Evolutionary conservation across 2,329 filamentous ascomycete genomes (phyloP), one percentile per base, ranked within the genome.

Genomic region (Pseudogymnoascus sp.): DNA sequence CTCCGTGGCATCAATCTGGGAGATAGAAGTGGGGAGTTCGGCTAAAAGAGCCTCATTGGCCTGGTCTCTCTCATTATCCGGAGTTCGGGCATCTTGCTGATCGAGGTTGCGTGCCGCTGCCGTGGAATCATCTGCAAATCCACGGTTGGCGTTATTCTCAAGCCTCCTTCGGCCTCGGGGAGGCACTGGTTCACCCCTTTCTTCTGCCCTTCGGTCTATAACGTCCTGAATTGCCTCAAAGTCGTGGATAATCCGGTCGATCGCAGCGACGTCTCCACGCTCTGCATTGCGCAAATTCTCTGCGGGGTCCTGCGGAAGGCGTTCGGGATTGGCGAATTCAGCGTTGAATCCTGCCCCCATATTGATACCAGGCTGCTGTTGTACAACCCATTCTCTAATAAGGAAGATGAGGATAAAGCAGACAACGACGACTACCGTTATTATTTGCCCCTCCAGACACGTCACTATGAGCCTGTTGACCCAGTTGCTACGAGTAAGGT

Each of bases 341-440:
- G 81, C 68, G 74, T 77, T 63, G 73, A 78, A 69, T 71, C 76
- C 65, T 74, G 68, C 87, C 0, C 85, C 87, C 78, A 94, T 87
- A 68, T 96, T 95, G 67, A 94, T 88, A 65, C 92, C 87, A 4
- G 93, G 94, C 71, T 99, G 94, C 72, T 99, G 94, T 72, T 99
- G 94, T 8, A 99, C 91, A 58, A 99, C 94, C 82, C 96, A 99
- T 75, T 99, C 94, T 54, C 95, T 81, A 54, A 99, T 97, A 3
- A 99, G 76, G 67, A 99, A 99, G 41, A 99, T 86, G n/a, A 99
- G 77, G 62, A 99, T 97, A 73, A 97, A 99, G 62, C 88, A 91
- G 47, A 96, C 82, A 6, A 99, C 93, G 58, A 97, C 90, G 9
- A 95, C 77, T 5, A 97, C 77, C 0, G 93, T 99, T 67, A 99